Evolutionary conservation across 148 eudicot species (phyloP).

Genomic region (Limonium bicolor): DNA sequence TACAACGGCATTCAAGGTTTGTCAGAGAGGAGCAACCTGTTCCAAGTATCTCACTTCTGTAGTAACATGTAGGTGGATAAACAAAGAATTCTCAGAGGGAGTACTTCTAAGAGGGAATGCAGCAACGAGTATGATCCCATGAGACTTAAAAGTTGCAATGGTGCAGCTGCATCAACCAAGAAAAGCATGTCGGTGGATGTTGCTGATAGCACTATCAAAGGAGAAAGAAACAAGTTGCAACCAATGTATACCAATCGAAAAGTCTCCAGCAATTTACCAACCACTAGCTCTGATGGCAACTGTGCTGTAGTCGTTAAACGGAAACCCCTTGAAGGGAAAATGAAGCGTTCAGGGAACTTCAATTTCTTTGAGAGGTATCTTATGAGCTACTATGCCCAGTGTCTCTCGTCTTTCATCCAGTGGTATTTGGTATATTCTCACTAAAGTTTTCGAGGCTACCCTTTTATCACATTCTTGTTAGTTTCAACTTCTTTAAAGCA

Average conservation of each 20-base stretch:
- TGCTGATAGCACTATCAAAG: conserved; percentile 11
- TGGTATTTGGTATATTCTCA: too few relatives aligned
- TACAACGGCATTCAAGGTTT: background rate
- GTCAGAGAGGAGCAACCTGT: too few relatives aligned
- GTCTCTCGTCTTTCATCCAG: background rate
- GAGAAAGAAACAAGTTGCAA: conserved; percentile 11
- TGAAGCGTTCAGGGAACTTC: conserved; percentile 40
- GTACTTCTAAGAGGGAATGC: conserved; percentile 19
- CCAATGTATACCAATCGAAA: too few relatives aligned
- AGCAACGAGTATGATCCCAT: conserved; percentile 12
- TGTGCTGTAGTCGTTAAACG: conserved; percentile 12
- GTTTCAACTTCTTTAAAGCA: too few relatives aligned
- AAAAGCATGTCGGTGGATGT: conserved; percentile 12
- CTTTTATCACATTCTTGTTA: too few relatives aligned
- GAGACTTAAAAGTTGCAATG: background rate
- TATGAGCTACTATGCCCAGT: background rate
- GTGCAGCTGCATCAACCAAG: conserved; percentile 8
- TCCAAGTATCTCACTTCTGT: background rate
- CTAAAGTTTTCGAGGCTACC: too few relatives aligned
- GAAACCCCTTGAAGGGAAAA: conserved; percentile 24
- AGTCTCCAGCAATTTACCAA: too few relatives aligned
- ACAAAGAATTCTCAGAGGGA: conserved; percentile 64
- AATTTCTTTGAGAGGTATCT: conserved; percentile 81
- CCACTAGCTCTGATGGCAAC: conserved; percentile 13
- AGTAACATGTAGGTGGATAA: conserved; percentile 60